Conservation (phyloP, 208 protist species). For the Strigomonas culicis region DNA sequence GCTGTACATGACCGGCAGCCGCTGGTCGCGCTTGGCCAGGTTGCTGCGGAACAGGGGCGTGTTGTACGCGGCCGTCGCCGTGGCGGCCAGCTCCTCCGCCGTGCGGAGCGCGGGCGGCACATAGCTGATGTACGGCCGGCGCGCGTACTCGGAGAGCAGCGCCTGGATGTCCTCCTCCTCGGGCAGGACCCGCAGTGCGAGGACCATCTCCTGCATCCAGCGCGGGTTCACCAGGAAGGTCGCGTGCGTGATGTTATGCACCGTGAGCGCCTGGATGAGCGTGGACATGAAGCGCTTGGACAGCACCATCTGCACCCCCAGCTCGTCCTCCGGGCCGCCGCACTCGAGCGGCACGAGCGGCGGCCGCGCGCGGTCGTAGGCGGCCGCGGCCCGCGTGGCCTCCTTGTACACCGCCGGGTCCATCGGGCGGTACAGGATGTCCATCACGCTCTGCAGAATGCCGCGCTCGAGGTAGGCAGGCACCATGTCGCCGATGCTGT, state of each 20-base stretch:
- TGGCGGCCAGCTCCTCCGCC: not conserved
- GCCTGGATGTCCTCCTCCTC: constrained; percentile 13
- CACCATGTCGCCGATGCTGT: constrained; percentile 83
- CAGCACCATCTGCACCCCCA: constrained; percentile 6
- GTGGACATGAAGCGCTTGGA: constrained; percentile 34
- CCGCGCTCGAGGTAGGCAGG: constrained; percentile 73
- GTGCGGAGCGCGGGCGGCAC: not conserved
- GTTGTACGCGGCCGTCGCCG: not conserved
- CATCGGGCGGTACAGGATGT: constrained; percentile 32
- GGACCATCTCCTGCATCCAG: constrained; percentile 31
- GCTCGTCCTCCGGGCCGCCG: not conserved
- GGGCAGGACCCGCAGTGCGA: constrained; percentile 32
- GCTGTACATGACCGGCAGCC: not conserved
- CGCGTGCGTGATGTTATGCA: constrained; percentile 60
- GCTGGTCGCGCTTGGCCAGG: not conserved
- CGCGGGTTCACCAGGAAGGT: constrained; percentile 31
- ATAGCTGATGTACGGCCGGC: not conserved
- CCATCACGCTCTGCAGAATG: constrained; percentile 52
- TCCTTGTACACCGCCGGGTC: not conserved
- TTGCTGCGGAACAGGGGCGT: not conserved
- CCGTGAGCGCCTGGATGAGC: constrained; percentile 79
- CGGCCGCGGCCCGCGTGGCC: not conserved
- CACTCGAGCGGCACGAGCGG: not conserved
- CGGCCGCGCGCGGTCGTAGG: not conserved
- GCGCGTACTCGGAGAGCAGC: not conserved